Base-by-base conservation (phyloP, 2,329 filamentous ascomycete genomes). In the Podosphaera xanthii region DNA sequence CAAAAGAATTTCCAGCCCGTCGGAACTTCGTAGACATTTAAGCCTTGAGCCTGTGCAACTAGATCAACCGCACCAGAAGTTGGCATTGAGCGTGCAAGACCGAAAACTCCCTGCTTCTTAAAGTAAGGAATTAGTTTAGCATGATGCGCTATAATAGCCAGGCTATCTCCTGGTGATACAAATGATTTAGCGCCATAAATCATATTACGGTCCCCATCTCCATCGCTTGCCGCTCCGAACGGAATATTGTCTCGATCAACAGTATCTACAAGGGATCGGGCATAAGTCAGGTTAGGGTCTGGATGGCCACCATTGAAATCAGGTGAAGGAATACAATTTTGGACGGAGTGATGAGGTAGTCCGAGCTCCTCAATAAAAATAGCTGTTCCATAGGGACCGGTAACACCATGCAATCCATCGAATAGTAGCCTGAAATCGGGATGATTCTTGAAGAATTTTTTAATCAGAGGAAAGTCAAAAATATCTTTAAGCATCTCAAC, bases 1-100 rank as follows among this genome's bases (percentile, higher is more conserved):
- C 90, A 96, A 82, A 96, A 96, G 79, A 96, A 96, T 74, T 96
- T 96, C 92, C 92, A 98, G 68, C 92, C 92, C 0, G 92, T 98
- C 44, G 92, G 92, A 0, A 98, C 92, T 74, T 98, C 92, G 74
- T 98, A 98, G 74, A 82, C 85, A 74, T 87, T 76, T 49, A 98
- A 79, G 42, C 86, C 86, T 75, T 96, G 91, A 68, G 88, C 89
- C 79, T 95, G 87, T 66, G 92, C 92, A 48, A 98, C 92, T 14
- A 94, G 83, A 71, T 98, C 92, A 58, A 98, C 87, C 31, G 92
- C 92, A 49, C 88, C 89, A 10, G 88, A 94, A 4, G 92, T 98
- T 60, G 92, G 92, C 92, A 98, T 98, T 71, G 87, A 94, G 65
- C 92, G 87, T 55, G 92, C 92, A 60, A 98, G 81, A 61, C 92